Conservation (phyloP, 192 early-diverging fungal species). For the Diversispora epigaea region DNA sequence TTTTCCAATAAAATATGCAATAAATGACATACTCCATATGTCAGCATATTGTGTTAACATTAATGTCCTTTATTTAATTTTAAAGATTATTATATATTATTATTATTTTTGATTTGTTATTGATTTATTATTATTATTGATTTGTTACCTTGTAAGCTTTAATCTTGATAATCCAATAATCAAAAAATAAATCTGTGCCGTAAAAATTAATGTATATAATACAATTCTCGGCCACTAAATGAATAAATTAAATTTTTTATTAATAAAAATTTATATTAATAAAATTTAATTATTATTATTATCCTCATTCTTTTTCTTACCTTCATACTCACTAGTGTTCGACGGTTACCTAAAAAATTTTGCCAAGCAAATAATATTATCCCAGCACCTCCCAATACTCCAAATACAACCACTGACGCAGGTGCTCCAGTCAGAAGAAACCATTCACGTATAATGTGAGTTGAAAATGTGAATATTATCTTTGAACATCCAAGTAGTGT, state of each 20-base stretch:
- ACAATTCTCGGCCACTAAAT: constrained; percentile 14
- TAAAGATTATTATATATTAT: neutral
- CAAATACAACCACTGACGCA: constrained; percentile 10
- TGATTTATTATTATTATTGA: too few relatives aligned
- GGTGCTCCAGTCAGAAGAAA: constrained; percentile 1
- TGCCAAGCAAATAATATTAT: neutral
- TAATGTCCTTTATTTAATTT: constrained; percentile 34
- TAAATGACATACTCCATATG: constrained; percentile 43
- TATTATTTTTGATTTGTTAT: neutral
- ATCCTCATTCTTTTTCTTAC: neutral
- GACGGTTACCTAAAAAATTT: neutral
- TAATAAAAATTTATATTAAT: neutral
- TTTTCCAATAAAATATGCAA: constrained; percentile 37
- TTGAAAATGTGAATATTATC: constrained; percentile 8
- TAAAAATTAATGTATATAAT: constrained; percentile 17
- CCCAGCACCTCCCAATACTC: constrained; percentile 6
- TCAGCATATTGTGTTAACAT: constrained; percentile 47
- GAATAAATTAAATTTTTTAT: neutral
- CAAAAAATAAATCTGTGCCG: constrained; percentile 43
- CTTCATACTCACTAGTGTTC: neutral
- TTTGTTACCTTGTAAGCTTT: neutral
- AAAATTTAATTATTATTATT: neutral
- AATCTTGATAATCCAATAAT: constrained; percentile 36
- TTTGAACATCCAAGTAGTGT: constrained; percentile 5
- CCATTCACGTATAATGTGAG: constrained; percentile 18